Evolutionary conservation across 176 grass and related monocot species (phyloP), one percentile per base, ranked within the genome.

Genomic region (Ensete ventricosum): DNA sequence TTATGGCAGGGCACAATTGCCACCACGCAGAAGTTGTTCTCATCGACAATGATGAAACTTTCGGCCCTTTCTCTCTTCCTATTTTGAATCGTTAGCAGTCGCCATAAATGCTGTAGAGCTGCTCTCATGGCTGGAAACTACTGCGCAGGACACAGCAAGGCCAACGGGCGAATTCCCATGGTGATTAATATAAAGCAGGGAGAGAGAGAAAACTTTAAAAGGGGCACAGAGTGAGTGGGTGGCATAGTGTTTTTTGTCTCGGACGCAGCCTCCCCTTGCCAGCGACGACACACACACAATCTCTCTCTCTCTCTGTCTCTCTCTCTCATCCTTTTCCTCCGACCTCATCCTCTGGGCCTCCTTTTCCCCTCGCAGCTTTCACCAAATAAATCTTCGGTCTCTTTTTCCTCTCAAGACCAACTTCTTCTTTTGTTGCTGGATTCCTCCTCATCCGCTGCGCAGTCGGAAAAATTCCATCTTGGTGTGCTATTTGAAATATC

Each of bases 131-230:
- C 34, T 72, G 80, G 53, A 52, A 59, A 16, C 9, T 27, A 62
- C 14, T 14, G 71, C 48, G 29, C 21, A 54, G 2, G 81, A 78
- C 81, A 62, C 23, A 4, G 75, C 80, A 84, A 79, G 49, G 67
- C 82, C 82, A 79, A 84, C 82, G 82, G 82, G 53, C 70, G 17
- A 84, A 84, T 72, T 52, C 67, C 57, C 57, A 73, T 48, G 52
- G 34, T 14, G 34, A 29, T 50, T 54, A 10, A 14, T 10, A 65
- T 9, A 43, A 20, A 4, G 19, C 19, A 60, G 6, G 55, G 13
- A 11, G 4, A 49, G 23, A 60, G 21, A 65, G 62, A 53, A 14
- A 9, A 16, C 20, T 69, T 62, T 25, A 70, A 77, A 27, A 52
- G 21, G 11, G 50, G 9, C 14, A 29, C 27, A 50, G 25, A 43